phyloP scores from a whole-genome alignment of 2,329 filamentous ascomycete genomes.

The Pseudogymnoascus sp. region DNA sequence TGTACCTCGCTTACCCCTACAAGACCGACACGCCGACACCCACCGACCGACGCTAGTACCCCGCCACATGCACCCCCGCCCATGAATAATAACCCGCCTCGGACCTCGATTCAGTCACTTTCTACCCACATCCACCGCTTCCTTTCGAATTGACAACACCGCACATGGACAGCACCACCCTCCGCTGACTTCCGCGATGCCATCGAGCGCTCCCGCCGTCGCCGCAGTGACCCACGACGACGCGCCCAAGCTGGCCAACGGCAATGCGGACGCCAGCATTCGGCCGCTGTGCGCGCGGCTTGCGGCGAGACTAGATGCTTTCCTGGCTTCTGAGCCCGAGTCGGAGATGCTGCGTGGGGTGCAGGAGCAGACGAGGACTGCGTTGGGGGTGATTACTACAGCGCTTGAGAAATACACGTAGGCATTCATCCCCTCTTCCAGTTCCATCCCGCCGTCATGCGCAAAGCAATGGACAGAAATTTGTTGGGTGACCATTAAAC shows the following conservation, averaged over 20 bases:
- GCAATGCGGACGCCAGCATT: conserved; percentile 14
- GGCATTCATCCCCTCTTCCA: conserved; percentile 23
- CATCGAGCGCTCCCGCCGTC: conserved; percentile 4
- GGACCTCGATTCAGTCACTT: neutral
- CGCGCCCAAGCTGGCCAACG: conserved; percentile 2
- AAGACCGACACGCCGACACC: neutral
- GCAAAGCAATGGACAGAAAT: neutral
- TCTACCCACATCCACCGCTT: neutral
- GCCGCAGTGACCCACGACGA: neutral
- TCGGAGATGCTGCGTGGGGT: conserved; percentile 30
- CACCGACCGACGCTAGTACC: neutral
- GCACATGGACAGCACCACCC: neutral
- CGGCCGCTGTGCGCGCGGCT: conserved; percentile 21
- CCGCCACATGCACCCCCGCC: conserved; percentile 3
- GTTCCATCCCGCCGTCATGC: neutral
- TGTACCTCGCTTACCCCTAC: conserved; percentile 5
- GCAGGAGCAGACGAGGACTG: conserved; percentile 66
- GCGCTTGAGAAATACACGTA: conserved; percentile 71
- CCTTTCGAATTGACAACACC: neutral
- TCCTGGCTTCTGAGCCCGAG: conserved; percentile 21
- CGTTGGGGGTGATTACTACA: conserved; percentile 65
- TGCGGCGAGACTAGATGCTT: conserved; percentile 21
- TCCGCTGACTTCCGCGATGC: conserved; percentile 4
- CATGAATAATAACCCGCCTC: conserved; percentile 2
- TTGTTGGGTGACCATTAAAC: neutral